phyloP scores from a whole-genome alignment of 345 rosid species.

The Lumnitzera racemosa region DNA sequence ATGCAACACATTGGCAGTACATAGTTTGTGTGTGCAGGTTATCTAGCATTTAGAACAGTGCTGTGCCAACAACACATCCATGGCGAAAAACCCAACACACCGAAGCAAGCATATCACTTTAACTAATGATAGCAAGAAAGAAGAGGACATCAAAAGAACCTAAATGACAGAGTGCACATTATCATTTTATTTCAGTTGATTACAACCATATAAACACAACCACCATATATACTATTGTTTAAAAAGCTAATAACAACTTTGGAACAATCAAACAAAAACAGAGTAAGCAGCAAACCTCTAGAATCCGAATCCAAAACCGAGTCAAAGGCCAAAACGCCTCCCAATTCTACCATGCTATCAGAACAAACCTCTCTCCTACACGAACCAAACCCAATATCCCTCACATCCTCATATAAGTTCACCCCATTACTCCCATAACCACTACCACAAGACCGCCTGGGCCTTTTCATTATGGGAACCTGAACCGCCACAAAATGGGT shows the following conservation, averaged over 20 bases:
- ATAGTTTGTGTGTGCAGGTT: no score
- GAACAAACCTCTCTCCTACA: constrained; percentile 77
- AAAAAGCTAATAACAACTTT: neutral
- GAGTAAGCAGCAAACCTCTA: constrained; percentile 32
- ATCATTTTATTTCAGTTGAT: no score
- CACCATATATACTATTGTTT: no score
- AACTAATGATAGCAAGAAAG: neutral
- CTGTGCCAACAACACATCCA: neutral
- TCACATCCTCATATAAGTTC: constrained; percentile 30
- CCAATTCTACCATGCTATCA: constrained; percentile 35
- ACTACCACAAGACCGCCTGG: constrained; percentile 5
- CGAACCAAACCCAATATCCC: constrained; percentile 51
- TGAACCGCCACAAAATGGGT: constrained; percentile 80
- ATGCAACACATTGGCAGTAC: no score
- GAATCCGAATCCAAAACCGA: constrained; percentile 27
- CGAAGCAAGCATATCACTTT: neutral
- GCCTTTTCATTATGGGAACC: constrained; percentile 44
- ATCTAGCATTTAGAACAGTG: no score
- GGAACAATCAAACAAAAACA: neutral
- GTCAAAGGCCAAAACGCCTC: constrained; percentile 24
- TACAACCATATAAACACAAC: no score
- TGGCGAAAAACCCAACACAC: neutral
- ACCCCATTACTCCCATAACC: constrained; percentile 20
- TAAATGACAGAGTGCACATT: no score
- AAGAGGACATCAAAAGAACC: neutral